These are phyloP conservation scores for Magnolia kwangsiensis DNA, from an alignment of 164 flowering plant species.

Conservation along the genomic window DNA sequence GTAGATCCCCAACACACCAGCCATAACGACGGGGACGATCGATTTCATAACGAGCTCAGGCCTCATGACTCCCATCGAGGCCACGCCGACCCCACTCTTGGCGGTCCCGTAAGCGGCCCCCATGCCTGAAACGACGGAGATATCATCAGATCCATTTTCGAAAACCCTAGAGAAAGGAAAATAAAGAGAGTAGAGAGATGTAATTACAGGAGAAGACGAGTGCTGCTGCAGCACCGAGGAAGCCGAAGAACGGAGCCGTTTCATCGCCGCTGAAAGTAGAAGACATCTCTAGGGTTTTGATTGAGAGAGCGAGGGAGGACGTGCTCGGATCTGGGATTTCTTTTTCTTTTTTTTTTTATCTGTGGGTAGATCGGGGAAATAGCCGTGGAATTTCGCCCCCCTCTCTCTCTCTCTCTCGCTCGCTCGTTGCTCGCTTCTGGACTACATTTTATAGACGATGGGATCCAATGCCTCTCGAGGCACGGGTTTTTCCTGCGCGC, in stretches of 20 bases:
- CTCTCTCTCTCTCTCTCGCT: neutral
- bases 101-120: conserved; percentile 95
- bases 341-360: neutral
- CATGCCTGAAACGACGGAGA: conserved; percentile 50
- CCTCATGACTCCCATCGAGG: conserved; percentile 95
- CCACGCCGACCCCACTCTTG: conserved; percentile 90
- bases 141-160: conserved; percentile 9
- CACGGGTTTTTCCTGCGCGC: neutral
- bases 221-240: conserved; percentile 84
- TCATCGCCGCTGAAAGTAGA: conserved; percentile 70
- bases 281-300: conserved; percentile 26
- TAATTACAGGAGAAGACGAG: conserved; percentile 74
- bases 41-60: conserved; percentile 94
- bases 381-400: neutral
- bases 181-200: neutral
- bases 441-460: neutral
- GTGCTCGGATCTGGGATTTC: conserved; percentile 18
- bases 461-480: neutral
- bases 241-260: conserved; percentile 84
- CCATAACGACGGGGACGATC: conserved; percentile 92
- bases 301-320: conserved; percentile 7
- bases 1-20: conserved; percentile 89
- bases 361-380: neutral
- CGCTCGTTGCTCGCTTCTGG: neutral
- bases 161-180: neutral